Base-by-base conservation (phyloP, 2,329 filamentous ascomycete species). In the Aureobasidium sp. region DNA sequence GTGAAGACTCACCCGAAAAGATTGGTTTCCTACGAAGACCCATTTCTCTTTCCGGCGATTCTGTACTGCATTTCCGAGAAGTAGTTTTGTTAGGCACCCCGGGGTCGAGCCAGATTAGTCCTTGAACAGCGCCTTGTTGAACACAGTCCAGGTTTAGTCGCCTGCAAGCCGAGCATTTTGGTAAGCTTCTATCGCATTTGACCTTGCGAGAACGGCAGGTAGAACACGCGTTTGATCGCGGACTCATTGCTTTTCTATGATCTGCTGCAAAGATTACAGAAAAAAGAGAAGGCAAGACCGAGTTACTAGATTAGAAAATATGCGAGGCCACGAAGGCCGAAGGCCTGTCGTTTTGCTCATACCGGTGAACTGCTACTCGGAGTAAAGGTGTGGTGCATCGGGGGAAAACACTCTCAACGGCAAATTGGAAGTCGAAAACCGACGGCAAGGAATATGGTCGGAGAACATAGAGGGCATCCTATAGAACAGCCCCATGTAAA, bases 171-270 rank as follows among this genome's bases (percentile, higher is more conserved):
- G 60, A 62, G 52, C 60, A 62, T 39, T 23, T 50, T 41, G 60
- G 60, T 56, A 56, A 34, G 15, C 15, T 62, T n/a, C 51, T 48
- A 46, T 62, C 60, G 36, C 60, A 62, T 34, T 62, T 62, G 60
- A 56, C 52, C 41, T 62, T 62, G 36, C 60, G 50, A 20, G 46
- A 52, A 29, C 60, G 60, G 44, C 60, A 62, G 34, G 51, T 62
- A 8, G 41, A 55, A 57, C 60, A 62, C 48, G 59, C 59, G 46
- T 60, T 60, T 32, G 44, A 50, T 42, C 46, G 44, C 46, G 44
- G 57, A 47, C 47, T 61, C 58, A 61, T 53, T 51, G 27, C 27
- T 37, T 46, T 34, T 29, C 23, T 26, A 20, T 58, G 55, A 58
- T 48, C 32, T 58, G 55, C 55, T 50, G 46, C 36, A n/a, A 32